These are phyloP conservation scores for Eucalyptus victrix DNA, from an alignment of 345 rosid genomes.

Conservation along the genomic window DNA sequence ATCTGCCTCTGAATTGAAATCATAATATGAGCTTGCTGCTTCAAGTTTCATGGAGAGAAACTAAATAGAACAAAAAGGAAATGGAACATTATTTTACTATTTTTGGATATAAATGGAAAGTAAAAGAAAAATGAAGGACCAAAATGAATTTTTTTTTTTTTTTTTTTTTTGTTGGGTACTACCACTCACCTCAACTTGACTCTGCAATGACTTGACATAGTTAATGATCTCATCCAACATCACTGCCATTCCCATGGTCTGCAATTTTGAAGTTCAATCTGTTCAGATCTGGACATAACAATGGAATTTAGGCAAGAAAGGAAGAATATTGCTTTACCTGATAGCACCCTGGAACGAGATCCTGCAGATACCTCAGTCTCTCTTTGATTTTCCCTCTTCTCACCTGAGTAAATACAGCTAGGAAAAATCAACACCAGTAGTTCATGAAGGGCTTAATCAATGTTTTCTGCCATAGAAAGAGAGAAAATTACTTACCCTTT, in stretches of 20 bases:
- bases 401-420: slow-evolving; percentile 13
- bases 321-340: slow-evolving; percentile 22
- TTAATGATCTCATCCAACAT: slow-evolving; percentile 82
- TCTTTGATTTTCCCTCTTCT: slow-evolving; percentile 80
- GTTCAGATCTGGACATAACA: not conserved
- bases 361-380: slow-evolving; percentile 57
- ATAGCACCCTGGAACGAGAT: slow-evolving; percentile 83
- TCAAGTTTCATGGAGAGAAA: slow-evolving; percentile 75
- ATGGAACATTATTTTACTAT: not conserved
- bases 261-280: not conserved
- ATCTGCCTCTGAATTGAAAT: slow-evolving; percentile 59
- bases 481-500: slow-evolving; percentile 35
- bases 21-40: slow-evolving; percentile 55
- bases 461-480: not conserved
- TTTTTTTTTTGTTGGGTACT: not conserved
- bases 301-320: not conserved
- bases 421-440: not conserved
- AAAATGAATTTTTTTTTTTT: not conserved
- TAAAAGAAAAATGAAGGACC: not conserved
- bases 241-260: slow-evolving; percentile 86
- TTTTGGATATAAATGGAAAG: not conserved
- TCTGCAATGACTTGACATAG: slow-evolving; percentile 70
- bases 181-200: slow-evolving; percentile 67
- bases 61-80: slow-evolving; percentile 13
- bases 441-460: not conserved